phyloP scores from a whole-genome alignment of 768 basidiomycete species.

The Tulasnella sp. region DNA sequence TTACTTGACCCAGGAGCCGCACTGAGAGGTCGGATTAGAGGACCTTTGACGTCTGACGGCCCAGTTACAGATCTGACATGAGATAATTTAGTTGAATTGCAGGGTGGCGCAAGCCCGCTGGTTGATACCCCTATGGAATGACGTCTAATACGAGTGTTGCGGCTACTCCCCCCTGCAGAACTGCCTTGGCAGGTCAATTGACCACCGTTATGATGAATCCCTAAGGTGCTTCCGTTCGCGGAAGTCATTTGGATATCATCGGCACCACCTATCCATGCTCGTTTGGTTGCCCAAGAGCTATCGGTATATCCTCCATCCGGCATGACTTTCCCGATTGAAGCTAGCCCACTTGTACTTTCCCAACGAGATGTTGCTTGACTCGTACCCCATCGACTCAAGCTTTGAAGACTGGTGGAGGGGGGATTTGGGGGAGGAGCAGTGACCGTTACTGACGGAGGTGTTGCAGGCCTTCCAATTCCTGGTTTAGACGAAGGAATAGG shows the following conservation, averaged over 20 bases:
- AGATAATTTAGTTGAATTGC: too few relatives aligned
- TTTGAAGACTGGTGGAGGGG: not conserved
- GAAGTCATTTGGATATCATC: conserved; percentile 1
- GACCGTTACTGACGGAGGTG: not conserved
- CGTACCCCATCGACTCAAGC: not conserved
- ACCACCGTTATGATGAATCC: not conserved
- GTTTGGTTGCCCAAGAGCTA: conserved; percentile 1
- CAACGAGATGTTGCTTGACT: not conserved
- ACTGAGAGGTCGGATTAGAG: too few relatives aligned
- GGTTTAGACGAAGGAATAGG: not conserved
- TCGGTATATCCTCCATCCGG: too few relatives aligned
- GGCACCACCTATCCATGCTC: conserved; percentile 8
- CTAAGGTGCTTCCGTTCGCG: not conserved
- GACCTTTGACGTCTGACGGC: too few relatives aligned
- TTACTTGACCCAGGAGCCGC: too few relatives aligned
- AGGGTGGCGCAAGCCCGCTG: too few relatives aligned
- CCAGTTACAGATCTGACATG: too few relatives aligned
- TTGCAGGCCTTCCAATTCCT: not conserved
- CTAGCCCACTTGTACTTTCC: not conserved
- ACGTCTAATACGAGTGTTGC: not conserved
- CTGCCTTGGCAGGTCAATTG: too few relatives aligned
- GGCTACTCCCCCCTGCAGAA: too few relatives aligned
- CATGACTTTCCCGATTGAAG: not conserved
- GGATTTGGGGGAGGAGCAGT: not conserved
- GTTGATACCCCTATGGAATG: not conserved